Percentiles rank a stretch among this genome's conserved stretches.
Evolutionary conservation across 1,284 basidiomycete genomes (phyloP).

Genomic region (Cryptococcus amylolentus): DNA sequence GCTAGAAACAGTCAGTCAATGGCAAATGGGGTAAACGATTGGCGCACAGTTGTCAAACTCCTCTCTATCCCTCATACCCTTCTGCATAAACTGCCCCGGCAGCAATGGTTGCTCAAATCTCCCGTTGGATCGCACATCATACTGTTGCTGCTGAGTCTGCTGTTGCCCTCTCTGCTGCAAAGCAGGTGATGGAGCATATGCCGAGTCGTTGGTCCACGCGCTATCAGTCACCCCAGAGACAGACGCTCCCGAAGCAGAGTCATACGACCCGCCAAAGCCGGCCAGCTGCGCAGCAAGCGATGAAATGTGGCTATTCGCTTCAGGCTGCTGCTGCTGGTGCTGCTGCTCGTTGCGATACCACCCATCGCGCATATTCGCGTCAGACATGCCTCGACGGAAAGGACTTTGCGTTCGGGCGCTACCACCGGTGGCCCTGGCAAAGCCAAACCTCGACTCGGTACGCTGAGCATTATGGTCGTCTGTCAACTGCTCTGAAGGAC

Average conservation of each 20-base stretch:
- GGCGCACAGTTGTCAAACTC: conserved; percentile 18
- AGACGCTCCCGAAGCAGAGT: conserved; percentile 4
- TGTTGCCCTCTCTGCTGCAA: conserved; percentile 9
- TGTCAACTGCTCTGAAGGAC: conserved; percentile 8
- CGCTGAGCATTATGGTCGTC: conserved; percentile 61
- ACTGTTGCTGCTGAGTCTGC: conserved; percentile 1
- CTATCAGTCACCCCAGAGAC: background rate
- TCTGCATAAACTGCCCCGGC: conserved; percentile 11
- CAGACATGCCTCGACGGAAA: conserved; percentile 18
- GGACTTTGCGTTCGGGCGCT: conserved; percentile 27
- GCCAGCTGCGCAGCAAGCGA: conserved; percentile 17
- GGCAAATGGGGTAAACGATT: background rate
- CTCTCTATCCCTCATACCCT: conserved; percentile 14
- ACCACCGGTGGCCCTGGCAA: conserved; percentile 60
- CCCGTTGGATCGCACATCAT: conserved; percentile 3
- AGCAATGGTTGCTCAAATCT: conserved; percentile 10
- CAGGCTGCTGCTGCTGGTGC: conserved; percentile 5
- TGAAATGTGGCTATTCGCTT: background rate
- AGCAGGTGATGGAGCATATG: conserved; percentile 13
- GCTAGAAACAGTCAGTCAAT: background rate
- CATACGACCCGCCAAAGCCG: conserved; percentile 14
- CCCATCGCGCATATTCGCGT: conserved; percentile 11
- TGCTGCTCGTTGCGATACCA: conserved; percentile 11
- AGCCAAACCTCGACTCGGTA: conserved; percentile 75
- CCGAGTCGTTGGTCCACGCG: conserved; percentile 10